phyloP scores from a whole-genome alignment of 495 filamentous ascomycete genomes.

The Neurospora sp. region DNA sequence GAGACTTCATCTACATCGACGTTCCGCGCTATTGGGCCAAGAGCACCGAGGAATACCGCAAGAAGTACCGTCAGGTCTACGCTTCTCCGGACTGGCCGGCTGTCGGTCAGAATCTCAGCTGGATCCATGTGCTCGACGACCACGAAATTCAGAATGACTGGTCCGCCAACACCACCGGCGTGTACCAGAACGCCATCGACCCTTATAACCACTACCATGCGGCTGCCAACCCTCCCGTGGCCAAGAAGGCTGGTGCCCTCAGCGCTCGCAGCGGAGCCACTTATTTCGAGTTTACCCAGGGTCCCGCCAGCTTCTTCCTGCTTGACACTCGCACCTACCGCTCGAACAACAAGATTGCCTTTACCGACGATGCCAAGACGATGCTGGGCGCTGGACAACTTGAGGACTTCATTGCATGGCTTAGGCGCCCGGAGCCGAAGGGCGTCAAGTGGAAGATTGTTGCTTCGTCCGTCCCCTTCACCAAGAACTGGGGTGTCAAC shows the following conservation, averaged over 20 bases:
- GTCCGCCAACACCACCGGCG: constrained; percentile 60
- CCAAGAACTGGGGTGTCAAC: constrained; percentile 88
- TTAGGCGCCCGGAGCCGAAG: constrained; percentile 53
- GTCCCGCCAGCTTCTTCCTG: constrained; percentile 89
- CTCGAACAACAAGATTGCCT: constrained; percentile 41
- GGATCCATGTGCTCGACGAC: constrained; percentile 94
- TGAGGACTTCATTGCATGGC: constrained; percentile 64
- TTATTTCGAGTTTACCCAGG: constrained; percentile 80
- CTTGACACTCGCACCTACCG: constrained; percentile 87
- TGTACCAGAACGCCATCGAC: constrained; percentile 68
- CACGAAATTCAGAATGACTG: constrained; percentile 95
- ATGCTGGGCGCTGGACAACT: constrained; percentile 81
- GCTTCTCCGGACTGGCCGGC: constrained; percentile 79
- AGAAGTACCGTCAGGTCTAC: constrained; percentile 89
- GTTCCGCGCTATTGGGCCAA: constrained; percentile 72
- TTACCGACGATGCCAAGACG: constrained; percentile 52
- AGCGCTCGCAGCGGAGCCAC: constrained; percentile 43
- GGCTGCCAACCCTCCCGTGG: constrained; percentile 66
- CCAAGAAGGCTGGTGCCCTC: constrained; percentile 26
- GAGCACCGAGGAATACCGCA: constrained; percentile 63
- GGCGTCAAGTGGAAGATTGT: constrained; percentile 92
- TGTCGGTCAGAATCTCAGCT: constrained; percentile 63
- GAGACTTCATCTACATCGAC: constrained; percentile 98
- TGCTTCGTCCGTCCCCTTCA: constrained; percentile 81
- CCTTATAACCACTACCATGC: constrained; percentile 82